phyloP scores from a whole-genome alignment of 768 basidiomycete species.

The Tulasnella calospora region DNA sequence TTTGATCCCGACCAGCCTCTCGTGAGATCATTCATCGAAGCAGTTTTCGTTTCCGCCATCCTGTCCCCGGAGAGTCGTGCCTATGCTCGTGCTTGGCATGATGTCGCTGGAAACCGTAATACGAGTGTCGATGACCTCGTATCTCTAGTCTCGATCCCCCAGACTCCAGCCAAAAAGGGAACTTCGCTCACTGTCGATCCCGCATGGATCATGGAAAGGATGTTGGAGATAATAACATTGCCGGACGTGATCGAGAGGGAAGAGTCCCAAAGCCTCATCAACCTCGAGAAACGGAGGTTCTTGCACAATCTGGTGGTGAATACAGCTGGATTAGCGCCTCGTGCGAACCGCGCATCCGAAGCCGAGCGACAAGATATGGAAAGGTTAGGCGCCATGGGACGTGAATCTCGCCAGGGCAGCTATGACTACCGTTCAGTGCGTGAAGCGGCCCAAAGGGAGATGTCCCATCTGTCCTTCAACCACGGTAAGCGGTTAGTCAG shows the following conservation, averaged over 20 bases:
- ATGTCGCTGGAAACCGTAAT: slow-evolving; percentile 59
- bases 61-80: slow-evolving; percentile 74
- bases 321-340: slow-evolving; percentile 45
- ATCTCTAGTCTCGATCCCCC: slow-evolving; percentile 38
- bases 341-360: slow-evolving; percentile 47
- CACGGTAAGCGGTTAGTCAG: slow-evolving; percentile 48
- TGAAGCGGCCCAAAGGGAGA: slow-evolving; percentile 68
- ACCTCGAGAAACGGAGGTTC: slow-evolving; percentile 76
- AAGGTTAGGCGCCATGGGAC: slow-evolving; percentile 69
- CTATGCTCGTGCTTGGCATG: slow-evolving; percentile 73
- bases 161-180: not conserved
- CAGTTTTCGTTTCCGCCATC: slow-evolving; percentile 67
- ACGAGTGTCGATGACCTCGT: slow-evolving; percentile 55
- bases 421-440: slow-evolving; percentile 70
- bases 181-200: slow-evolving; percentile 58
- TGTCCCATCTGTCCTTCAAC: slow-evolving; percentile 45
- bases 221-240: slow-evolving; percentile 70
- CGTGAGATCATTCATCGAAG: slow-evolving; percentile 75
- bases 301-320: slow-evolving; percentile 60
- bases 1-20: slow-evolving; percentile 52
- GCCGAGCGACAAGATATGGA: slow-evolving; percentile 64
- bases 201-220: slow-evolving; percentile 76
- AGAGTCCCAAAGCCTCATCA: slow-evolving; percentile 54
- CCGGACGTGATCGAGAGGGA: slow-evolving; percentile 65
- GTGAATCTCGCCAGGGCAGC: slow-evolving; percentile 54